phyloP scores from a whole-genome alignment of 257 asterid genomes.

The Misopates orontium region DNA sequence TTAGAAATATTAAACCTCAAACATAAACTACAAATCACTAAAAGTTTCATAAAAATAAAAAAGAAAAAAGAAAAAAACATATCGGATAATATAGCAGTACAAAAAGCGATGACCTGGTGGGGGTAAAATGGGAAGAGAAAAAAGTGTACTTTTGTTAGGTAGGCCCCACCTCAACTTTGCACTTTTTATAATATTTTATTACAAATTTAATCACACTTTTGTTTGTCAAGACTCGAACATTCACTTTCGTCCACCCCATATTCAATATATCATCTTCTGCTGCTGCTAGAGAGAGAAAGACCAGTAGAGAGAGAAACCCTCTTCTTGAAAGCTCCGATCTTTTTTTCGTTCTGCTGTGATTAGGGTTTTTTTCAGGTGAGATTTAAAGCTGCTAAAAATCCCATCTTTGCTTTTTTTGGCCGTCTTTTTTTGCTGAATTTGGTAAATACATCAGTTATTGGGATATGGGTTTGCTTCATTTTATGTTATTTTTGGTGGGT shows the following conservation, averaged over 20 bases:
- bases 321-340: conserved; percentile 34
- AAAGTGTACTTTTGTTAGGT: conserved; percentile 31
- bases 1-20: too few relatives aligned
- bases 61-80: too few relatives aligned
- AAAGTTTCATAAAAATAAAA: too few relatives aligned
- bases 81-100: too few relatives aligned
- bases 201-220: conserved; percentile 25
- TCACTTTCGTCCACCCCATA: conserved; percentile 20
- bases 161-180: conserved; percentile 50
- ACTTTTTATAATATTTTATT: conserved; percentile 31
- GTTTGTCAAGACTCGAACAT: conserved; percentile 30
- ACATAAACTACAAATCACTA: too few relatives aligned
- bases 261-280: conserved; percentile 5
- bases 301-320: background rate
- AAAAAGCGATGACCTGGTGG: background rate
- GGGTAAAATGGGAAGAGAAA: conserved; percentile 21
- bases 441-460: conserved; percentile 28
- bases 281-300: conserved; percentile 18
- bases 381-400: conserved; percentile 20
- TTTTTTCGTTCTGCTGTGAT: background rate
- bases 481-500: background rate
- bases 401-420: conserved; percentile 24
- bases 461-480: conserved; percentile 11
- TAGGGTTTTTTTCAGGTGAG: conserved; percentile 29
- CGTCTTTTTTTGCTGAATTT: conserved; percentile 24